Evolutionary conservation across 148 eudicot genomes (phyloP), one percentile per base, ranked within the genome.

Genomic region (Cornus suecica): DNA sequence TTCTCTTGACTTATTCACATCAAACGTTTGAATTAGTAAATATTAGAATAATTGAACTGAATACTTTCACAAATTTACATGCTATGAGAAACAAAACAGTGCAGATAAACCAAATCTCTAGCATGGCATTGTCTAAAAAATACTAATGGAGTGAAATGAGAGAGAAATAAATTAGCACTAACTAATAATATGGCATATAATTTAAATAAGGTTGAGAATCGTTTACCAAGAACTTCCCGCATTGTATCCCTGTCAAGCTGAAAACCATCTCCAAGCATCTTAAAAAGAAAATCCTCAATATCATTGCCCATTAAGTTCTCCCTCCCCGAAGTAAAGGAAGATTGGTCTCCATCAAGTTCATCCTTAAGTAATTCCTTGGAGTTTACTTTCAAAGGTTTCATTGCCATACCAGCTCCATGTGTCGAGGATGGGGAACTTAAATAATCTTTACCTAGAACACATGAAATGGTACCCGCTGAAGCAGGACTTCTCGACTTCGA

Each of bases 251-350:
- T 85, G 34, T 85, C 88, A 11, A 87, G 79, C 73, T 79, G 86
- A 79, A 77, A 87, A 34, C 86, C 84, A 29, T 27, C 65, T 25
- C 84, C 84, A 76, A 85, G 83, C 79, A 80, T 81, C 71, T 83
- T 78, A 75, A 79, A 80, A 27, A 87, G 78, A 83, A 84, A 79
- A 7, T 80, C 62, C 69, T 85, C 84, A 4, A 65, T 66, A 56
- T 81, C 80, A 18, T 78, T 76, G 65, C 64, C 37, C 28, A 72
- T 56, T 61, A 34, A 37, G 7, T 32, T 26, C 76, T 75, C 72
- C 54, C 67, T 82, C 61, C 7, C 71, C 13, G 27, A 29, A 62
- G 41, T 41, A 16, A 26, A 41, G 26, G 69, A 77, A 32, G 77
- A 68, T 23, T 54, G 70, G 31, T 69, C 74, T 24, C 60, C 64